Evolutionary conservation across 176 grass and related monocot species (phyloP).

Genomic region (Hordeum vulgare): DNA sequence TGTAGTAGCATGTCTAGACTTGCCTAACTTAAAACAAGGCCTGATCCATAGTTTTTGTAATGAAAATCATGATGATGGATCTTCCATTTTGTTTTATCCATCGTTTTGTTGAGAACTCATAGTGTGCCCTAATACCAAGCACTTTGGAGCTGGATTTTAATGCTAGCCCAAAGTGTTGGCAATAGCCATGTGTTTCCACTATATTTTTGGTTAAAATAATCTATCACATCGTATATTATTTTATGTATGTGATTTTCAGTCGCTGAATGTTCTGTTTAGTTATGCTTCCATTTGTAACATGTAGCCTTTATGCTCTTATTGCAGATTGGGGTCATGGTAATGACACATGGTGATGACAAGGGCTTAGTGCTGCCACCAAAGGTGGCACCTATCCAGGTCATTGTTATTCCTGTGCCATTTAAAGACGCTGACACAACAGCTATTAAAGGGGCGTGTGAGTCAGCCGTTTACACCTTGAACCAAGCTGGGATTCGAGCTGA

Average conservation of each 20-base stretch:
- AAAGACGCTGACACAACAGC: conserved; percentile 86
- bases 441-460: conserved; percentile 71
- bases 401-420: conserved; percentile 83
- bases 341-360: conserved; percentile 96
- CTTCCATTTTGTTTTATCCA: background rate
- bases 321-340: conserved; percentile 90
- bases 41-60: background rate
- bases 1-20: background rate
- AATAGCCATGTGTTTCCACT: background rate
- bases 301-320: background rate
- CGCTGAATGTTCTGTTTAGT: background rate
- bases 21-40: background rate
- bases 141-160: background rate
- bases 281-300: conserved; percentile 1
- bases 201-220: background rate
- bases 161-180: background rate
- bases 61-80: background rate
- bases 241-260: background rate
- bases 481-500: conserved; percentile 60
- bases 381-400: conserved; percentile 78
- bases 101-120: background rate
- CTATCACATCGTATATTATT: background rate
- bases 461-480: conserved; percentile 43
- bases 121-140: background rate
- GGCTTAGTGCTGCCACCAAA: conserved; percentile 89